Evolutionary conservation across 1,139 yeast genomes (phyloP).

Genomic region (Williopsis jadinii): DNA sequence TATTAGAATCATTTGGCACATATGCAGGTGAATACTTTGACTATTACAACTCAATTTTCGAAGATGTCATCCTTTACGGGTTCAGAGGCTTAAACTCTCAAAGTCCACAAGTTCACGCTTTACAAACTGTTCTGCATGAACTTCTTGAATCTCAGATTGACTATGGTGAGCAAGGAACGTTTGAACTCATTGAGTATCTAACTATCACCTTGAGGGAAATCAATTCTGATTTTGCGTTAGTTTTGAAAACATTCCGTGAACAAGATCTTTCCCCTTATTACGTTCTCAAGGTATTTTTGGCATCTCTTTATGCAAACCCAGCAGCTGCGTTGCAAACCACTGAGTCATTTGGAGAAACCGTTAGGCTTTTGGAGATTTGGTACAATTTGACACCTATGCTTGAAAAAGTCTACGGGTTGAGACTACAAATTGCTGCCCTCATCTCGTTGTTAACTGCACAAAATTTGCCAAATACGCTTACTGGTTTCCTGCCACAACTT

Average conservation of each 20-base stretch:
- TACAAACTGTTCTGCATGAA: constrained; percentile 23
- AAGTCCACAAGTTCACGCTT: constrained; percentile 29
- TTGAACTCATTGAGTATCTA: constrained; percentile 19
- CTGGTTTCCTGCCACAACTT: constrained; percentile 27
- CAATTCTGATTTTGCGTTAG: constrained; percentile 11
- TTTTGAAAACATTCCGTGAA: constrained; percentile 11
- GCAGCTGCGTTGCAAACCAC: constrained; percentile 46
- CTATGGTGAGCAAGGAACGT: constrained; percentile 18
- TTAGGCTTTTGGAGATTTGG: constrained; percentile 58
- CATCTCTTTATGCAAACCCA: constrained; percentile 63
- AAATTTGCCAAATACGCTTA: constrained; percentile 29
- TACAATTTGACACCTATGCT: constrained; percentile 46
- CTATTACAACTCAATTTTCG: constrained; percentile 68
- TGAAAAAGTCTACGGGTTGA: constrained; percentile 70
- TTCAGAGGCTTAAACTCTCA: constrained; percentile 33
- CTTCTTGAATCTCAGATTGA: constrained; percentile 20
- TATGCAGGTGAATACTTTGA: constrained; percentile 63
- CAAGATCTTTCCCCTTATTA: constrained; percentile 26
- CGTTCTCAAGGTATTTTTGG: constrained; percentile 53
- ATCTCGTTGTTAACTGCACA: constrained; percentile 38
- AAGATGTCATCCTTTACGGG: constrained; percentile 72
- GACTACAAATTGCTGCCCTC: constrained; percentile 62
- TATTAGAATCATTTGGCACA: constrained; percentile 43
- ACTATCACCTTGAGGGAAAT: constrained; percentile 13
- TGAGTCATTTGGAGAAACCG: constrained; percentile 40